phyloP scores from a whole-genome alignment of 495 filamentous ascomycete species.

The Aspergillus saccharolyticus region DNA sequence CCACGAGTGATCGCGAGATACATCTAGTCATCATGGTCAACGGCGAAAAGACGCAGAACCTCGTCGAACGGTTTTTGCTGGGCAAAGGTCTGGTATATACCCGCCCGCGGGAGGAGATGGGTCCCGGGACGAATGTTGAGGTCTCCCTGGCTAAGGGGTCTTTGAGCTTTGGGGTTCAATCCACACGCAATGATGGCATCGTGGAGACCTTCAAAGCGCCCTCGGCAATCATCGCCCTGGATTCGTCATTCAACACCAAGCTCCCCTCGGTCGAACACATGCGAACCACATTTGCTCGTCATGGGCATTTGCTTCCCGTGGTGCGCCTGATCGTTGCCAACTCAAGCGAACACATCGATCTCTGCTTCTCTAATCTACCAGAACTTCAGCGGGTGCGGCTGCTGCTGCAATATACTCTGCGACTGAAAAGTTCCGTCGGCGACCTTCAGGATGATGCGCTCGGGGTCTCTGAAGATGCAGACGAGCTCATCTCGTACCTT shows the following conservation, averaged over 20 bases:
- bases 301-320: constrained; percentile 42
- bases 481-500: constrained; percentile 37
- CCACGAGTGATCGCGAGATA: constrained; percentile 31
- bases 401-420: constrained; percentile 35
- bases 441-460: constrained; percentile 45
- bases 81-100: constrained; percentile 44
- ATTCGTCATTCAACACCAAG: constrained; percentile 41
- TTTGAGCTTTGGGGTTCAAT: constrained; percentile 47
- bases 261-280: constrained; percentile 38
- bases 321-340: constrained; percentile 50
- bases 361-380: constrained; percentile 43
- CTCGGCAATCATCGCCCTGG: constrained; percentile 49
- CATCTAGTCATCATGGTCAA: constrained; percentile 47
- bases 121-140: constrained; percentile 25
- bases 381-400: constrained; percentile 34
- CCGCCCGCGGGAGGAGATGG: constrained; percentile 37
- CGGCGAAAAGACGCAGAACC: constrained; percentile 37
- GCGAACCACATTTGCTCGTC: constrained; percentile 38
- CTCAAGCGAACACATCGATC: constrained; percentile 53
- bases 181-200: constrained; percentile 34
- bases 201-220: constrained; percentile 39
- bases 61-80: constrained; percentile 49
- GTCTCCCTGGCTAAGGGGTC: constrained; percentile 33
- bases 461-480: constrained; percentile 39
- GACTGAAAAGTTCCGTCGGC: constrained; percentile 42